phyloP scores from a whole-genome alignment of 2,329 filamentous ascomycete species.

The Shiraia sp. region DNA sequence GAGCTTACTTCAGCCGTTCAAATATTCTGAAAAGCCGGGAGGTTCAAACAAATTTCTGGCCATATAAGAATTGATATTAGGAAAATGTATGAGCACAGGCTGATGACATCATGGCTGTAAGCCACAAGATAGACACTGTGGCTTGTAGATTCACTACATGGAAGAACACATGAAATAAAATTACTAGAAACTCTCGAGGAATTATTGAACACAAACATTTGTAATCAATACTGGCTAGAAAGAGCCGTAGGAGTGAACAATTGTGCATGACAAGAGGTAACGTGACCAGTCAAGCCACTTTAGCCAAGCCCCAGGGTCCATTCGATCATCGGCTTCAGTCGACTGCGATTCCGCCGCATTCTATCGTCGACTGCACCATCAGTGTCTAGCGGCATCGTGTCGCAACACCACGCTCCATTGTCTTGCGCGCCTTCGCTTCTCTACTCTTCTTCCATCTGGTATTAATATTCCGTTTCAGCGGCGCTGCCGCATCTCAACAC shows the following conservation, averaged over 20 bases:
- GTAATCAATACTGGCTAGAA: too few species aligned
- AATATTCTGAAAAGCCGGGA: too few species aligned
- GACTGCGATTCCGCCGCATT: slow-evolving; percentile 27
- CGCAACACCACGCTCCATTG: slow-evolving; percentile 17
- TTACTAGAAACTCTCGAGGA: too few species aligned
- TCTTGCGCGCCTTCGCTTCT: slow-evolving; percentile 24
- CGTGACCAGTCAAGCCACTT: slow-evolving; percentile 17
- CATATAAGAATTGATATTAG: too few species aligned
- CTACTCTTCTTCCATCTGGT: slow-evolving; percentile 24
- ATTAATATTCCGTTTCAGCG: slow-evolving; percentile 21
- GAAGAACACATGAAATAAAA: too few species aligned
- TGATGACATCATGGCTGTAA: too few species aligned
- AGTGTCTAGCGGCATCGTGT: slow-evolving; percentile 22
- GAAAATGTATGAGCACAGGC: too few species aligned
- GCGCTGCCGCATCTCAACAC: slow-evolving; percentile 32
- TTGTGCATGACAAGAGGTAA: background rate
- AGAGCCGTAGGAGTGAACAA: background rate
- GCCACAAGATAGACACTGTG: too few species aligned
- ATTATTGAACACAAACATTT: too few species aligned
- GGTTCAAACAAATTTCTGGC: too few species aligned
- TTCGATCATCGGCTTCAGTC: slow-evolving; percentile 22
- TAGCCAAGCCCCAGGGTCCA: slow-evolving; percentile 10
- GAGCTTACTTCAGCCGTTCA: too few species aligned
- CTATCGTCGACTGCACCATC: slow-evolving; percentile 19
- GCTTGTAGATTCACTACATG: too few species aligned